Percentiles rank a stretch among this genome's conserved stretches.
phyloP scores from a whole-genome alignment of 495 filamentous ascomycete species.

The Astrocystis sublimbata region DNA sequence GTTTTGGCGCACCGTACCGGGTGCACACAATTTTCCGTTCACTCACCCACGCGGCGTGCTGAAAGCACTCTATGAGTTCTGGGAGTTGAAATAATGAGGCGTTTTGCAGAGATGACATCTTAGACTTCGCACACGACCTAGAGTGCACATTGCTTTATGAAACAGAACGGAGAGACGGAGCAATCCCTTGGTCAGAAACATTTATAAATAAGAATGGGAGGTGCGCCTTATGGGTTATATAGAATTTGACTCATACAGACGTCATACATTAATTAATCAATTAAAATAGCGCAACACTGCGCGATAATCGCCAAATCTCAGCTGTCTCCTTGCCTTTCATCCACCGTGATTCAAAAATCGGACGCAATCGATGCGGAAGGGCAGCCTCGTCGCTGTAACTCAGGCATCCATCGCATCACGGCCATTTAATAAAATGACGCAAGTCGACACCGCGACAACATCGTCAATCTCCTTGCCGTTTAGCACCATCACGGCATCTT shows the following conservation, averaged over 20 bases:
- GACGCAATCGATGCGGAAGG: neutral
- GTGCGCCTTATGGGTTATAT: neutral
- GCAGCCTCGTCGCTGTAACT: neutral
- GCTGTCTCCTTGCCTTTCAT: neutral
- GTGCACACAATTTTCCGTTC: conserved; percentile 56
- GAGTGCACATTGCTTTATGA: neutral
- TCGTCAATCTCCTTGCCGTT: conserved; percentile 30
- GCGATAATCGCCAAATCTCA: neutral
- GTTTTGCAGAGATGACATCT: neutral
- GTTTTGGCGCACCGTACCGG: conserved; percentile 44
- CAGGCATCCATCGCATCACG: conserved; percentile 34
- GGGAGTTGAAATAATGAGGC: conserved; percentile 27
- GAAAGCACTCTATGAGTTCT: conserved; percentile 43
- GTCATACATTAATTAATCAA: conserved; percentile 4
- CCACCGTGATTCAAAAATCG: neutral
- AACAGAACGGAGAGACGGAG: neutral
- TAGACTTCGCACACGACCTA: neutral
- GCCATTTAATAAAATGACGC: conserved; percentile 32
- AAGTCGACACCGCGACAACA: conserved; percentile 30
- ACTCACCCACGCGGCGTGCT: conserved; percentile 40
- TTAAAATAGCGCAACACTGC: neutral
- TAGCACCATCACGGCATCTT: conserved; percentile 30
- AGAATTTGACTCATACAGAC: conserved; percentile 5
- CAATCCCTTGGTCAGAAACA: neutral
- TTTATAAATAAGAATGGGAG: neutral